These are phyloP conservation scores for Hortiboletus campestris DNA, from an alignment of 768 basidiomycete genomes.

Conservation along the genomic window DNA sequence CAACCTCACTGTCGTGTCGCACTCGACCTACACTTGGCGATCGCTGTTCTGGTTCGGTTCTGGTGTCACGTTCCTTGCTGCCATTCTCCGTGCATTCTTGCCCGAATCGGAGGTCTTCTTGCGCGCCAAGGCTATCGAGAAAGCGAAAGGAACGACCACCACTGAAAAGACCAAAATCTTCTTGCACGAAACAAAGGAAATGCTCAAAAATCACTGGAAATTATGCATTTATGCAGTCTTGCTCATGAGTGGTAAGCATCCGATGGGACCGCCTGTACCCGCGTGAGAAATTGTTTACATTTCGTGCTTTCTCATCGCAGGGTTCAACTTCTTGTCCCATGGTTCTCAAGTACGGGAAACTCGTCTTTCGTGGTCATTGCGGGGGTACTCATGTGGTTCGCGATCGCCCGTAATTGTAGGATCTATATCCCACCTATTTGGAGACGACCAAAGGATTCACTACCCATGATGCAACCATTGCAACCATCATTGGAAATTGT, in stretches of 20 bases:
- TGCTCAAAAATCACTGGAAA: slow-evolving; percentile 82
- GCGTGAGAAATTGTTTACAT: background rate
- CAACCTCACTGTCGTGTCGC: slow-evolving; percentile 60
- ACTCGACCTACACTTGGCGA: slow-evolving; percentile 55
- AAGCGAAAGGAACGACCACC: slow-evolving; percentile 35
- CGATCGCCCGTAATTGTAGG: slow-evolving; percentile 33
- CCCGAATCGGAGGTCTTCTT: slow-evolving; percentile 82
- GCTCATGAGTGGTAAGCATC: slow-evolving; percentile 59
- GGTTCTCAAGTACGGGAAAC: slow-evolving; percentile 52
- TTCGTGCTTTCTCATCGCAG: slow-evolving; percentile 25
- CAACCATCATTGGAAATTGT: slow-evolving; percentile 82
- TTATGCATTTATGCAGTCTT: slow-evolving; percentile 81
- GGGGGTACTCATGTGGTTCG: background rate
- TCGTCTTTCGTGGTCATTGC: background rate
- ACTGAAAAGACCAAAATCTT: slow-evolving; percentile 66
- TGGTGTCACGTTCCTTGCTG: slow-evolving; percentile 69
- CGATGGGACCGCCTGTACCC: background rate
- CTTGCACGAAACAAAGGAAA: slow-evolving; percentile 64
- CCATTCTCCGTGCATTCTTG: slow-evolving; percentile 56
- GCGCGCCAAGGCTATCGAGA: slow-evolving; percentile 56
- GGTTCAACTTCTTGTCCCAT: slow-evolving; percentile 78
- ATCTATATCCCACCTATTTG: slow-evolving; percentile 78
- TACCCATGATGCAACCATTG: slow-evolving; percentile 57
- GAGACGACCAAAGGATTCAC: slow-evolving; percentile 59
- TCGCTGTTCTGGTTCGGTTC: slow-evolving; percentile 79